Evolutionary conservation across 441 rosid genomes (phyloP).

Genomic region (Aquilaria agallochum): DNA sequence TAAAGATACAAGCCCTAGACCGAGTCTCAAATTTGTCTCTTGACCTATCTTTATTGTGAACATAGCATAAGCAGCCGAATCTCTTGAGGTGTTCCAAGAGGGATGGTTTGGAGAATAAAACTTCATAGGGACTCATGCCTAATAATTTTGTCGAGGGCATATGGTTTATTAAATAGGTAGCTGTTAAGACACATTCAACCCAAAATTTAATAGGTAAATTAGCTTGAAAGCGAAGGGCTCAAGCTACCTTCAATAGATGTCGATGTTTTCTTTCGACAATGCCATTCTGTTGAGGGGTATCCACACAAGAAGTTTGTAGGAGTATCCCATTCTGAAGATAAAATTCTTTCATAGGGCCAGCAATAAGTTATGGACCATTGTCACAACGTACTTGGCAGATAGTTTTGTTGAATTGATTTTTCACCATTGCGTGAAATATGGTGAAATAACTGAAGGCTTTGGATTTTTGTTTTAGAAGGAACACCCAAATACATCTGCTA

Average conservation of each 20-base stretch:
- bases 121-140: neutral
- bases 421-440: neutral
- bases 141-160: neutral
- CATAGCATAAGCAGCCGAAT: neutral
- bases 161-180: neutral
- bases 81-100: neutral
- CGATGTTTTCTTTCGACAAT: constrained; percentile 4
- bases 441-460: neutral
- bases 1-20: neutral
- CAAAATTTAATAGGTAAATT: neutral
- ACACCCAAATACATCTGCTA: neutral
- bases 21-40: neutral
- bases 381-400: neutral
- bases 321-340: neutral
- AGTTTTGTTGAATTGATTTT: neutral
- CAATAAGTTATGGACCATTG: neutral
- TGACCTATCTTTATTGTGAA: too few species aligned
- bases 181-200: neutral
- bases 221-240: neutral
- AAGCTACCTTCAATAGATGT: neutral
- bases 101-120: neutral
- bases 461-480: neutral
- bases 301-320: neutral
- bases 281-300: constrained; percentile 7
- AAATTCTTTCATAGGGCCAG: neutral